Conservation (phyloP, 495 filamentous ascomycete species). For the Beverwykella pulmonaria region DNA sequence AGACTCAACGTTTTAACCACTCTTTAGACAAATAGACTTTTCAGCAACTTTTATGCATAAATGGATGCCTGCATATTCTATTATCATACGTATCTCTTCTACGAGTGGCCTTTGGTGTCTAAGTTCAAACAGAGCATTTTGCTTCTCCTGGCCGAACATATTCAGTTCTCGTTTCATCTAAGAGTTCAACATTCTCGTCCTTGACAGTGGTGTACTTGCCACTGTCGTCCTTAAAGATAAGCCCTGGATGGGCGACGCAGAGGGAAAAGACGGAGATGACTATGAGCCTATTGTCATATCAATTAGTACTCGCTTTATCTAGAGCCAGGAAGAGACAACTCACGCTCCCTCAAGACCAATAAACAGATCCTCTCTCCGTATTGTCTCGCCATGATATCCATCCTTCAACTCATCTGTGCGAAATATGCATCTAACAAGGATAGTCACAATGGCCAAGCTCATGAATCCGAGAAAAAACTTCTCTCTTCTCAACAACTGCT, state of each 20-base stretch:
- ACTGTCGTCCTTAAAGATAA: slow-evolving; percentile 1
- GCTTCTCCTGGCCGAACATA: not conserved
- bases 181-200: not conserved
- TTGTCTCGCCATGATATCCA: slow-evolving; percentile 21
- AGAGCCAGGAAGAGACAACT: not conserved
- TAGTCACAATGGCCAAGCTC: slow-evolving; percentile 9
- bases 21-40: too few relatives aligned
- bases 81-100: too few relatives aligned
- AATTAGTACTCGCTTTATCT: not conserved
- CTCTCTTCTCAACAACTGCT: not conserved
- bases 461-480: slow-evolving; percentile 23
- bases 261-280: not conserved
- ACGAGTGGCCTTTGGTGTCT: too few relatives aligned
- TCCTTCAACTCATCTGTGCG: slow-evolving; percentile 26
- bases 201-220: not conserved
- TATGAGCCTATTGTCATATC: not conserved
- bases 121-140: not conserved
- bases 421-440: slow-evolving; percentile 19
- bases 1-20: too few relatives aligned
- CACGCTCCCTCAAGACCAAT: slow-evolving; percentile 34
- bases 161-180: not conserved
- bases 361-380: slow-evolving; percentile 26
- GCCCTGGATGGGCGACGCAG: slow-evolving; percentile 9
- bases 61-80: too few relatives aligned
- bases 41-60: too few relatives aligned